Base-by-base conservation (phyloP, 2,329 filamentous ascomycete genomes). In the Epichloe baconii region DNA sequence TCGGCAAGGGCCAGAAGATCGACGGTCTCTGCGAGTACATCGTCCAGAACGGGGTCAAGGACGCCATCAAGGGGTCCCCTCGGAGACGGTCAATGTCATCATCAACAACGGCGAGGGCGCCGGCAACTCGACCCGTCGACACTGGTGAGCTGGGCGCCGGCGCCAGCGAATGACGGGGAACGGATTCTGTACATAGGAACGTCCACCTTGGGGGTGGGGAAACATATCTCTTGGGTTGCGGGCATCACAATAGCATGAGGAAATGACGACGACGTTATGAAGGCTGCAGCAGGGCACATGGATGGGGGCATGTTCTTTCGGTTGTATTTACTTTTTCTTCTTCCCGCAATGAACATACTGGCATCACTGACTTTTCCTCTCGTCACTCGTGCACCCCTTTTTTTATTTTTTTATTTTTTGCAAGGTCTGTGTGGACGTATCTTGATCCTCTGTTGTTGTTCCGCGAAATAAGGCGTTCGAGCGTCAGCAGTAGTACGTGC, bases 21-120 rank as follows among this genome's bases (percentile, higher is more conserved):
- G 60, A 68, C 49, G 73, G 67, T 11, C 71, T 82, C 21, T 72
- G 70, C 59, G 47, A 62, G 50, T 71, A 72, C 57, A 71, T 82
- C 56, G 61, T 66, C 56, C 59, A 62, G 47, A 66, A 73, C 35
- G 65, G 69, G 38, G 66, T 66, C 52, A 68, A 66, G 54, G 66
- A 66, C 51, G 66, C 69, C 56, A 64, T 75, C 50, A 64, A 64
- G 41, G 62, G 54, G 54, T 75, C 2, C 68, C 67, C 48, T 64
- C 58, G 54, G 66, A 70, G 55, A 78, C 73, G 49, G 58, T 62
- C 58, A 80, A 81, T 69, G 59, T 68, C 52, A 68, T 82, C 49
- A 75, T 73, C 52, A 80, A 77, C 67, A 81, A 82, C 66, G 75
- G 74, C 53, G 47, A 34, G 37, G 34, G 42, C 19, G 1, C 31